Evolutionary conservation across 306 rosid species (phyloP), one percentile per base, ranked within the genome.

Genomic region (Inga laurina): DNA sequence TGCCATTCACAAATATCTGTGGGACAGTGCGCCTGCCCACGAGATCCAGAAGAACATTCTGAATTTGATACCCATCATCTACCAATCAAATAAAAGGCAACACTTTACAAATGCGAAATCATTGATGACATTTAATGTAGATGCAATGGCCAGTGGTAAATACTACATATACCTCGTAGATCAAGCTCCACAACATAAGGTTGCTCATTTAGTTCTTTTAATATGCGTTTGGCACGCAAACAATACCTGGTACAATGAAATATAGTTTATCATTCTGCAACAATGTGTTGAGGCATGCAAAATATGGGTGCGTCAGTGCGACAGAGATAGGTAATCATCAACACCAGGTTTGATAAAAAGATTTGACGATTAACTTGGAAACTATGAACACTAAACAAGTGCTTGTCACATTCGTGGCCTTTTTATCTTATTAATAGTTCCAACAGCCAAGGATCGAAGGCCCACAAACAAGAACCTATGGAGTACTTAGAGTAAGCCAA

Each of bases 151-250:
- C 18, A 51, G 48, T 4, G 4, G 75, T 15, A 27, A 59, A 73
- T 88, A 27, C 18, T 62, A 27, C 4, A 62, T 10, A 59, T 62
- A 95, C 99, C 96, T 92, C 97, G 89, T 48, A 95, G 92, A 85
- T 95, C 98, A 66, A 96, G 89, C 88, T 95, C 98, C 45, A 95
- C 93, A 34, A 93, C 92, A 87, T 80, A 90, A 30, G 99, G 99
- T 43, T 85, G 79, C 87, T 93, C 93, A 27, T 90, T 76, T 2
- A 95, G 83, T 75, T 92, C 93, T 56, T 86, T 87, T 81, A 95
- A 88, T 48, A 91, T 61, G 62, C 90, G 89, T 88, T 95, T 95
- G 76, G 99, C 91, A 69, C 91, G 91, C 81, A 91, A 52, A 83
- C 92, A 95, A 82, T 92, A 95, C 86, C 99, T 95, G 65, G 8